Conservation (phyloP, 768 basidiomycete species). For the Rhizopogon rudus region DNA sequence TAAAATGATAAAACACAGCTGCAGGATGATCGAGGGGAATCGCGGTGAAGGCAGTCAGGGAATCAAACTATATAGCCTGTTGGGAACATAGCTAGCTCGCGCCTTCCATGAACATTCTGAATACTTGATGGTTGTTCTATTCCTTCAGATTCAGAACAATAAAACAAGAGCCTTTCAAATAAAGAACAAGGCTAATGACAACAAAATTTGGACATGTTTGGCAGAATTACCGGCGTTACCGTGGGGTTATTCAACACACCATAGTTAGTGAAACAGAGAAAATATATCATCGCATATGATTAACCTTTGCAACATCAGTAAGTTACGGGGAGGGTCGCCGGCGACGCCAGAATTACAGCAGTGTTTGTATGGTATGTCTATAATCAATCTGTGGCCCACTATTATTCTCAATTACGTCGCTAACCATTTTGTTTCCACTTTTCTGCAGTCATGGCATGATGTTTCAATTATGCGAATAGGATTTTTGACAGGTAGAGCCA, state of each 20-base stretch:
- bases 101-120: not conserved
- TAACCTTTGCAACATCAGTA: not conserved
- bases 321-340: slow-evolving; percentile 12
- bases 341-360: slow-evolving; percentile 13
- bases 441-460: slow-evolving; percentile 31
- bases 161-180: not conserved
- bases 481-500: slow-evolving; percentile 64
- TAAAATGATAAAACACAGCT: not conserved
- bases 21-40: not conserved
- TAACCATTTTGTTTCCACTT: slow-evolving; percentile 8
- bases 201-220: not conserved
- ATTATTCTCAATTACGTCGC: slow-evolving; percentile 1
- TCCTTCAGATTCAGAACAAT: not conserved
- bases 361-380: slow-evolving; percentile 1
- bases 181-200: not conserved
- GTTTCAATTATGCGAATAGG: slow-evolving; percentile 66
- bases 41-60: not conserved
- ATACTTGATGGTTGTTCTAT: not conserved
- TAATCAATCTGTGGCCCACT: not conserved
- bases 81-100: not conserved
- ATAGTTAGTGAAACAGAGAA: not conserved
- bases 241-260: not conserved
- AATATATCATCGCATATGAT: not conserved
- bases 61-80: not conserved
- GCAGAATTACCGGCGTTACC: not conserved